A percentile compares a stretch with the other conserved stretches of the same genome.
These are phyloP conservation scores for Spinellus fusiger DNA, from an alignment of 192 early-diverging fungal genomes.

Conservation along the genomic window DNA sequence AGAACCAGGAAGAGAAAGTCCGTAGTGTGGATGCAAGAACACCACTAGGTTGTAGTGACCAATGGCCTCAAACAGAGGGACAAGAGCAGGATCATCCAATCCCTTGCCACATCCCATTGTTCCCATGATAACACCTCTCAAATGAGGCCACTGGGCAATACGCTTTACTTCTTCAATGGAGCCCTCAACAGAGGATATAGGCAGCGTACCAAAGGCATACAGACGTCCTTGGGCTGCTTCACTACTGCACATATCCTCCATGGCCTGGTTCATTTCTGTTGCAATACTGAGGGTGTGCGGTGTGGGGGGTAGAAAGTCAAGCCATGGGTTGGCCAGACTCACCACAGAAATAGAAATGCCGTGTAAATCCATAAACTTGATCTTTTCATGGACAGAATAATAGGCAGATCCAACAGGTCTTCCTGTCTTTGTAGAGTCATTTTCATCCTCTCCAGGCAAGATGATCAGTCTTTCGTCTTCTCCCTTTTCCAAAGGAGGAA, in stretches of 20 bases:
- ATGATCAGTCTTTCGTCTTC: neutral
- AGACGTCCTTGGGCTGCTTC: slow-evolving; percentile 2
- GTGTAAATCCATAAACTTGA: neutral
- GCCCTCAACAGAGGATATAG: slow-evolving; percentile 16
- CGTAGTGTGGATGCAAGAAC: slow-evolving; percentile 36
- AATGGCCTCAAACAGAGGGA: slow-evolving; percentile 27
- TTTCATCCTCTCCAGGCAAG: neutral
- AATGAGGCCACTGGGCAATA: slow-evolving; percentile 11
- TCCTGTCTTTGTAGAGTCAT: neutral
- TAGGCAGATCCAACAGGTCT: neutral
- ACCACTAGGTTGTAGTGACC: slow-evolving; percentile 17
- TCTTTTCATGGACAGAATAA: neutral
- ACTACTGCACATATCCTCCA: slow-evolving; percentile 14
- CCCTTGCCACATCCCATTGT: slow-evolving; percentile 32
- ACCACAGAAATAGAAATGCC: neutral
- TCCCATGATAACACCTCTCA: slow-evolving; percentile 35
- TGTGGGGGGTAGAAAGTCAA: neutral
- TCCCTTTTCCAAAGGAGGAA: neutral
- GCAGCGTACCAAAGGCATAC: slow-evolving; percentile 32
- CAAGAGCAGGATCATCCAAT: slow-evolving; percentile 33
- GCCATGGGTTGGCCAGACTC: neutral
- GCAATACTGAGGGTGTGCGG: slow-evolving; percentile 1
- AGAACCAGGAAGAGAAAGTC: slow-evolving; percentile 1
- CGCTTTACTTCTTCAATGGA: slow-evolving; percentile 25
- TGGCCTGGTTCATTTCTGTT: slow-evolving; percentile 28